Evolutionary conservation across 2,329 filamentous ascomycete species (phyloP).

Genomic region (Amylocarpus encephaloides): DNA sequence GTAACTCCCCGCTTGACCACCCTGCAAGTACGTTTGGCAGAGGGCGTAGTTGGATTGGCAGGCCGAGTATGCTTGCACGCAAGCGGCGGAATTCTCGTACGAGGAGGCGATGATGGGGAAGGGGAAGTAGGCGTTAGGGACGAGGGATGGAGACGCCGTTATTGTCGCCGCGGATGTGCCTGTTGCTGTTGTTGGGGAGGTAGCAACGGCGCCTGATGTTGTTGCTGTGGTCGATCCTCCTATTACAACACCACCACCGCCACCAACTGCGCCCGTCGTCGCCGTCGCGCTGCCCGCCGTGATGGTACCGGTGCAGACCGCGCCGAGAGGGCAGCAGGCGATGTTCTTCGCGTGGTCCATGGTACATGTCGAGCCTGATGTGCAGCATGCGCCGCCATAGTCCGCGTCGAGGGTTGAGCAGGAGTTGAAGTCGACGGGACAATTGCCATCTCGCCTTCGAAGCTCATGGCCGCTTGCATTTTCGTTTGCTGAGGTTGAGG

Average conservation of each 20-base stretch:
- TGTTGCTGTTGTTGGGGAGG: constrained; percentile 10
- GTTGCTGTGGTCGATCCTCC: constrained; percentile 12
- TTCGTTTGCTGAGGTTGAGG: constrained; percentile 5
- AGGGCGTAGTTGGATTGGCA: constrained; percentile 49
- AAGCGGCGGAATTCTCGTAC: constrained; percentile 45
- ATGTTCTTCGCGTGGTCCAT: constrained; percentile 27
- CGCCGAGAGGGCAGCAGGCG: constrained; percentile 31
- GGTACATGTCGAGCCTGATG: constrained; percentile 25
- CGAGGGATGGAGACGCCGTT: constrained; percentile 39
- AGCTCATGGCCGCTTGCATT: constrained; percentile 18
- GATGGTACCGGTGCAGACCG: constrained; percentile 30
- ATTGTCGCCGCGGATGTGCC: constrained; percentile 15
- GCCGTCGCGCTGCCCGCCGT: constrained; percentile 9
- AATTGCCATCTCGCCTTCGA: constrained; percentile 27
- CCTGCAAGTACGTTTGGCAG: constrained; percentile 45
- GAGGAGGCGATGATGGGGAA: constrained; percentile 51
- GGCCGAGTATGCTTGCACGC: constrained; percentile 43
- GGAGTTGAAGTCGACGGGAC: constrained; percentile 28
- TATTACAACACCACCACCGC: constrained; percentile 8
- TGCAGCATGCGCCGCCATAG: constrained; percentile 30
- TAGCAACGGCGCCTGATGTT: constrained; percentile 9
- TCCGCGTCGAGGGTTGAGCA: constrained; percentile 27
- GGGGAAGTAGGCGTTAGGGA: constrained; percentile 52
- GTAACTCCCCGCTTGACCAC: constrained; percentile 33
- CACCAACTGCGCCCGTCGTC: constrained; percentile 7